Conservation (phyloP, 768 basidiomycete genomes). For the Piloderma croceum region DNA sequence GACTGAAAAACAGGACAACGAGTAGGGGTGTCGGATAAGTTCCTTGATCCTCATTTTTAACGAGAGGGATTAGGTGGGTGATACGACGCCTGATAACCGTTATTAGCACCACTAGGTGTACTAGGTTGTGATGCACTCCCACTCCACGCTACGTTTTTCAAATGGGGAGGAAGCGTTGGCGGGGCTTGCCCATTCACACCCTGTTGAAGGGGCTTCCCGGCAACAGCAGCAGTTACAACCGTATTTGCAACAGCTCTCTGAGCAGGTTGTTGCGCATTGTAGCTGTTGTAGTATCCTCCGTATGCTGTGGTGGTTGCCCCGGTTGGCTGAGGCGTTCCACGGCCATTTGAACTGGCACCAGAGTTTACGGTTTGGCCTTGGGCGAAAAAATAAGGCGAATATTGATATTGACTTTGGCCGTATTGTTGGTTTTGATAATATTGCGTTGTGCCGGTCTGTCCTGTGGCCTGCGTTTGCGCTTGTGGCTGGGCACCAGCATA, state of each 20-base stretch:
- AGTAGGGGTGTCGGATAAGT: too few relatives aligned
- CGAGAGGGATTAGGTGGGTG: too few relatives aligned
- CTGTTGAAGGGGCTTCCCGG: conserved; percentile 20
- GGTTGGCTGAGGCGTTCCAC: conserved; percentile 37
- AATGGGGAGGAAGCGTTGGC: conserved; percentile 40
- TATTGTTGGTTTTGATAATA: conserved; percentile 26
- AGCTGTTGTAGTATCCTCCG: conserved; percentile 35
- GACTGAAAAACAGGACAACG: too few relatives aligned
- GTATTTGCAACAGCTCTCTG: conserved; percentile 42
- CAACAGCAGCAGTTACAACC: conserved; percentile 25
- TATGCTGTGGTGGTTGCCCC: conserved; percentile 19
- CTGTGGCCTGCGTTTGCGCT: conserved; percentile 20
- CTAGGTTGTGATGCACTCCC: conserved; percentile 16
- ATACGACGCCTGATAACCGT: background rate
- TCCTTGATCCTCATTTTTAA: too few relatives aligned
- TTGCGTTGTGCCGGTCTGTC: conserved; percentile 18
- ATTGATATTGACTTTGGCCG: conserved; percentile 35
- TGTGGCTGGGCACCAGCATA: conserved; percentile 25
- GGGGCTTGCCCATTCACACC: conserved; percentile 20
- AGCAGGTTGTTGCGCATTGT: conserved; percentile 23
- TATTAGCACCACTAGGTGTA: too few relatives aligned
- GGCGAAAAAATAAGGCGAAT: conserved; percentile 42
- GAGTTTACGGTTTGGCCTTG: conserved; percentile 21
- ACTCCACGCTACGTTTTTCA: conserved; percentile 15
- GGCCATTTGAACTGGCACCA: conserved; percentile 28